These are phyloP conservation scores for Pichia sp. DNA, from an alignment of 1,139 yeast genomes.

Conservation along the genomic window DNA sequence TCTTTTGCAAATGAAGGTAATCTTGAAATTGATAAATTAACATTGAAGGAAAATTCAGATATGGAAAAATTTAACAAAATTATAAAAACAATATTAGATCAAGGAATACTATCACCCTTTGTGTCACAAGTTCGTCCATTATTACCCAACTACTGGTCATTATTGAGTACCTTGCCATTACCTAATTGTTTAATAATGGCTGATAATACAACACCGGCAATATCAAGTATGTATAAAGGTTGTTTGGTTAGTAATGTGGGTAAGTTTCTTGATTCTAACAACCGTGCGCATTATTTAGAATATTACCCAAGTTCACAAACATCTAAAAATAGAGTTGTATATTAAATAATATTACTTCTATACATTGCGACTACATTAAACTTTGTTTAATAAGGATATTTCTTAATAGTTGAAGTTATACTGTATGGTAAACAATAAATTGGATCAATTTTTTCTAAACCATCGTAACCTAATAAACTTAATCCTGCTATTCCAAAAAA, in stretches of 20 bases:
- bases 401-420: conserved; percentile 42
- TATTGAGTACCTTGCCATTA: conserved; percentile 66
- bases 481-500: conserved; percentile 85
- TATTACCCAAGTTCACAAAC: conserved; percentile 56
- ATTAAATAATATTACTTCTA: too few relatives aligned
- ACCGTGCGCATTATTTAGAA: conserved; percentile 60
- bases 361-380: too few relatives aligned
- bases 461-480: conserved; percentile 59
- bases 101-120: conserved; percentile 84
- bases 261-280: conserved; percentile 37
- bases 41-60: conserved; percentile 30
- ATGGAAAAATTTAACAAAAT: conserved; percentile 65
- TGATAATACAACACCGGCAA: conserved; percentile 65
- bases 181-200: conserved; percentile 64
- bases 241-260: conserved; percentile 78
- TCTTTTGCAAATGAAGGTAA: conserved; percentile 1
- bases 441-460: conserved; percentile 66
- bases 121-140: conserved; percentile 54
- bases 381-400: conserved; percentile 38
- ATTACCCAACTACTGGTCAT: conserved; percentile 63
- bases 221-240: conserved; percentile 75
- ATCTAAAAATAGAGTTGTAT: conserved; percentile 44
- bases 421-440: conserved; percentile 71
- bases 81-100: conserved; percentile 77
- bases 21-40: conserved; percentile 24